Conservation (phyloP, 75 land plant species). For the Adiantum capillusveneris region DNA sequence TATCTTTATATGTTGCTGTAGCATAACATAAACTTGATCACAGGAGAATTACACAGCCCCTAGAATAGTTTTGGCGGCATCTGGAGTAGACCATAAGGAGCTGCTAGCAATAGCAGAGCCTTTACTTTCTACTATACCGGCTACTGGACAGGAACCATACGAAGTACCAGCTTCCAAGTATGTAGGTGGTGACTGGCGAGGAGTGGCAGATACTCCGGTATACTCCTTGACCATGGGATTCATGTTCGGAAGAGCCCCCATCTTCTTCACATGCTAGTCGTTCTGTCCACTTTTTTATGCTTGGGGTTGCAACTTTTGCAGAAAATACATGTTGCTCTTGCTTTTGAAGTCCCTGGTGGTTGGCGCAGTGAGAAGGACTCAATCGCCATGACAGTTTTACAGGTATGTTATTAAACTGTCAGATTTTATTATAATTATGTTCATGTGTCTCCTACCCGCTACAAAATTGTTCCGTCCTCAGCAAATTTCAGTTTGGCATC, state of each 20-base stretch:
- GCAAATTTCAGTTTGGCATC: too few relatives aligned
- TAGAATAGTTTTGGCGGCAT: conserved; percentile 84
- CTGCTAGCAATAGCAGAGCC: conserved; percentile 75
- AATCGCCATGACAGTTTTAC: conserved; percentile 67
- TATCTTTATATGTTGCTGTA: too few relatives aligned
- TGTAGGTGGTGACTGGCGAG: conserved; percentile 85
- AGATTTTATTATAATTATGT: too few relatives aligned
- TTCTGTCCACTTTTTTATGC: too few relatives aligned
- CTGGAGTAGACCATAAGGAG: conserved; percentile 91
- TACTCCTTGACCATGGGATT: conserved; percentile 1
- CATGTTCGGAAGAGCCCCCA: too few relatives aligned
- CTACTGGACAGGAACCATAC: conserved; percentile 10
- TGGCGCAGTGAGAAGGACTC: conserved; percentile 87
- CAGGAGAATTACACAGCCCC: conserved; percentile 89
- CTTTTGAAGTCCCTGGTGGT: conserved; percentile 95
- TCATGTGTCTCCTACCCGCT: too few relatives aligned
- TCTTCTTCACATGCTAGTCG: too few relatives aligned
- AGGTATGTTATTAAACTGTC: too few relatives aligned
- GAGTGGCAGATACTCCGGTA: conserved; percentile 71
- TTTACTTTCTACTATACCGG: conserved; percentile 68
- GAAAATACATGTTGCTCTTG: conserved; percentile 86
- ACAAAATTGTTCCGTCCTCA: too few relatives aligned
- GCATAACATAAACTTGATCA: too few relatives aligned
- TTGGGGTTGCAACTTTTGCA: too few relatives aligned
- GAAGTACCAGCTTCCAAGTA: conserved; percentile 56